These are phyloP conservation scores for Raphanus hybrid DNA, from an alignment of 441 rosid species.

Conservation along the genomic window DNA sequence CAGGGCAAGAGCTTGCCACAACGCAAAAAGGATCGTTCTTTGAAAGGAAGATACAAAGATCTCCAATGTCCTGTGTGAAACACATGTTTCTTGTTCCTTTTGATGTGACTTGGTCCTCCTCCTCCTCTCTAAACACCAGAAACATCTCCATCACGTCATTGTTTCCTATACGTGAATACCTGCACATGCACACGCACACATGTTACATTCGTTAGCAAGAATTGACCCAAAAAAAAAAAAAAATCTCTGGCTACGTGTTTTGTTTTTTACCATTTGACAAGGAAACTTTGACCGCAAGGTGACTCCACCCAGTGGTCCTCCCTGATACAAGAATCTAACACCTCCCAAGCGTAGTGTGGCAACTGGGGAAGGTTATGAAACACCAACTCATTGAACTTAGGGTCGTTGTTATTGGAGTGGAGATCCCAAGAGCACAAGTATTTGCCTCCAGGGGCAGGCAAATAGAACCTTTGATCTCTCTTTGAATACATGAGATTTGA, in stretches of 20 bases:
- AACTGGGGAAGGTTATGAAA: background rate
- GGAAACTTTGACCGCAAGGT: constrained; percentile 20
- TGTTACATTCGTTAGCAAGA: background rate
- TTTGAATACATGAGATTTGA: constrained; percentile 15
- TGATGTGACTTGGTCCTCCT: background rate
- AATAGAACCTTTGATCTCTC: constrained; percentile 2
- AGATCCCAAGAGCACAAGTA: constrained; percentile 18
- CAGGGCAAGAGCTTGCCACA: constrained; percentile 21
- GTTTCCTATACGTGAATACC: background rate
- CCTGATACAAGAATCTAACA: background rate
- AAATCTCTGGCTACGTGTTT: background rate
- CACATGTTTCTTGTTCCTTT: constrained; percentile 2
- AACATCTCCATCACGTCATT: no score
- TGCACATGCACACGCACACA: background rate
- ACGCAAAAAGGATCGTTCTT: constrained; percentile 10
- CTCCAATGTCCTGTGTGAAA: constrained; percentile 25
- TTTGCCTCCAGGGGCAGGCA: constrained; percentile 11
- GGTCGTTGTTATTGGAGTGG: background rate
- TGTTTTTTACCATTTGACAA: constrained; percentile 15
- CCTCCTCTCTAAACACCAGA: background rate
- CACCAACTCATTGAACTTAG: constrained; percentile 8
- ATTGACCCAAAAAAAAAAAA: background rate
- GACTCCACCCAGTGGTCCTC: constrained; percentile 33
- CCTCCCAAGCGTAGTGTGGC: background rate
- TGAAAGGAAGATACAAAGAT: constrained; percentile 23